phyloP scores from a whole-genome alignment of 140 eudicot genomes.

The Erigeron philadelphicus region DNA sequence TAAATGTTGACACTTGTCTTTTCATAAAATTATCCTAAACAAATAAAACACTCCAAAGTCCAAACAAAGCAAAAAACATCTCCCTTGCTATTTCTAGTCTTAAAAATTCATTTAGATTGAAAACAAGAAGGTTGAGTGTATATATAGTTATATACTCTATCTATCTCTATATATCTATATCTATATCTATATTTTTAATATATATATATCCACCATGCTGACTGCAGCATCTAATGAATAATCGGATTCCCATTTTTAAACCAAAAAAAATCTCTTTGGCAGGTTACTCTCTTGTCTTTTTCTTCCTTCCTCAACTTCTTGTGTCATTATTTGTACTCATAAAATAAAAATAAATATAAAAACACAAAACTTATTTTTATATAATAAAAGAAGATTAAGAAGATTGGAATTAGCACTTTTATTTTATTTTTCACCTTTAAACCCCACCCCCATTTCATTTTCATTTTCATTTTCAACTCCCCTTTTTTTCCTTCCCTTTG shows the following conservation, averaged over 20 bases:
- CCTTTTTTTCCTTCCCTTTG: conserved; percentile 18
- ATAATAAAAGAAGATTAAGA: neutral
- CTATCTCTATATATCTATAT: conserved; percentile 1
- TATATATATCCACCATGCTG: conserved; percentile 23
- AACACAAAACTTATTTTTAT: too few species aligned
- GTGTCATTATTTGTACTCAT: too few species aligned
- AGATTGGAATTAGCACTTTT: conserved; percentile 36
- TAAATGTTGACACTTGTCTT: conserved; percentile 24
- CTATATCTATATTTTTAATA: neutral
- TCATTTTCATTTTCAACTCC: conserved; percentile 47
- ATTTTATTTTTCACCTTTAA: conserved; percentile 19
- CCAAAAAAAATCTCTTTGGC: conserved; percentile 35
- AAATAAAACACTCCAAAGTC: conserved; percentile 14
- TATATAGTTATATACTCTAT: conserved; percentile 13
- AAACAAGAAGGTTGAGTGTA: conserved; percentile 16
- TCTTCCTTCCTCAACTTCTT: conserved; percentile 13
- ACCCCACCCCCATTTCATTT: conserved; percentile 41
- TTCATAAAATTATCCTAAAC: conserved; percentile 22
- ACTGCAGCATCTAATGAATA: conserved; percentile 30
- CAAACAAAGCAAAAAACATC: conserved; percentile 8
- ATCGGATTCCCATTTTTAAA: conserved; percentile 29
- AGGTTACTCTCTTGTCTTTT: conserved; percentile 36
- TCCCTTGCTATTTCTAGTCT: conserved; percentile 27
- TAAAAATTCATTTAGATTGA: neutral
- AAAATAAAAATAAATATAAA: too few species aligned